These are phyloP conservation scores for Fusarium floridanum DNA, from an alignment of 2,329 filamentous ascomycete genomes.

Conservation along the genomic window DNA sequence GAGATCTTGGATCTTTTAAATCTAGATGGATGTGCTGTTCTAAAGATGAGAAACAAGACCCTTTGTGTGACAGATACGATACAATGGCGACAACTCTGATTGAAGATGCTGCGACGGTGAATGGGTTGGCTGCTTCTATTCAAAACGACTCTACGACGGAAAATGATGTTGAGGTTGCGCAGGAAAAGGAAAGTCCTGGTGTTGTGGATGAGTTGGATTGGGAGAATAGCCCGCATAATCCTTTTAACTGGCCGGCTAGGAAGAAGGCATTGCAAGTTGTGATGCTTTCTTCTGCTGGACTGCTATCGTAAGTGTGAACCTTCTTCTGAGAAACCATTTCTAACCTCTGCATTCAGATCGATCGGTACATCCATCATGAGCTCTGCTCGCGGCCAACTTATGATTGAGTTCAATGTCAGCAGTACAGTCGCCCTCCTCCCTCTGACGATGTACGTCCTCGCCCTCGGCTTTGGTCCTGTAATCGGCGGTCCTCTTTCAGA, in stretches of 20 bases:
- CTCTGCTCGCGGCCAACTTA: conserved; percentile 53
- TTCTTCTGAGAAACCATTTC: background rate
- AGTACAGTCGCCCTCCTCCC: conserved; percentile 70
- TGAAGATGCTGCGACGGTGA: background rate
- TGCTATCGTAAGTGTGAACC: conserved; percentile 55
- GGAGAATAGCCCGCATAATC: conserved; percentile 59
- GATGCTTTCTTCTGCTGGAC: conserved; percentile 55
- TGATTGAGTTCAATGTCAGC: conserved; percentile 65
- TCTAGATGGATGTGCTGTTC: background rate
- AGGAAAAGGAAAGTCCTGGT: conserved; percentile 10
- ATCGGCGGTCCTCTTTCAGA: conserved; percentile 71
- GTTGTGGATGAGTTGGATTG: conserved; percentile 44
- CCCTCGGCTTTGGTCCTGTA: conserved; percentile 71
- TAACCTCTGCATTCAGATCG: conserved; percentile 7
- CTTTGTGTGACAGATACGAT: background rate
- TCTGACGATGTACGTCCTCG: conserved; percentile 71
- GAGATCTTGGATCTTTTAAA: background rate
- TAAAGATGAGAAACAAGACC: conserved; percentile 2
- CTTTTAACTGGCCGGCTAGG: conserved; percentile 62
- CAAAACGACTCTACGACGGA: conserved; percentile 32
- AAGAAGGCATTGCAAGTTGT: conserved; percentile 57
- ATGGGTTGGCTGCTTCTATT: background rate
- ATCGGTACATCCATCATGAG: conserved; percentile 35
- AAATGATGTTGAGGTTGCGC: conserved; percentile 49
- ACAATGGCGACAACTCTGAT: conserved; percentile 22